A percentile compares a stretch with the other conserved stretches of the same genome.
Evolutionary conservation across 768 basidiomycete genomes (phyloP).

Genomic region (Leccinum ochraceum): DNA sequence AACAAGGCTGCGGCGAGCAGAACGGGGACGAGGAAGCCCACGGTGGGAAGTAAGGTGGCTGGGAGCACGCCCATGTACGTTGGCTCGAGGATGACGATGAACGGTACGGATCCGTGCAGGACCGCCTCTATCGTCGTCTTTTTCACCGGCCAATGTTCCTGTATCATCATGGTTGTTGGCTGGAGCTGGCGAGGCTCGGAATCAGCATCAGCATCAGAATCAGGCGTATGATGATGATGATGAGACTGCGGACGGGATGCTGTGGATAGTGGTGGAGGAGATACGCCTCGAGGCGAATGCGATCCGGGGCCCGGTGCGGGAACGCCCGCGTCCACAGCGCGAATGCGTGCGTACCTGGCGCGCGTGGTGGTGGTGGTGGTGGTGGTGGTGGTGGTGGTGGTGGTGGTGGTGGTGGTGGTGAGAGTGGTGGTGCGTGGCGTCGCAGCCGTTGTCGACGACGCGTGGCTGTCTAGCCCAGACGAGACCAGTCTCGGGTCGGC

Average conservation of each 20-base stretch:
- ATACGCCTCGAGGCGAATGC: slow-evolving; percentile 6
- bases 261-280: not conserved
- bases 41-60: slow-evolving; percentile 44
- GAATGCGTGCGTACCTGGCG: slow-evolving; percentile 57
- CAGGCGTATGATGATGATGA: not conserved
- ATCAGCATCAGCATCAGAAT: not conserved
- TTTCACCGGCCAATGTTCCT: not conserved
- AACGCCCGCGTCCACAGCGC: slow-evolving; percentile 53
- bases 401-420: slow-evolving; percentile 23
- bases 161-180: slow-evolving; percentile 5
- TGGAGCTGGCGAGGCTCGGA: not conserved
- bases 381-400: slow-evolving; percentile 28
- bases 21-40: slow-evolving; percentile 32
- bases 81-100: slow-evolving; percentile 60
- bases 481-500: not conserved
- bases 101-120: slow-evolving; percentile 37
- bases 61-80: slow-evolving; percentile 61
- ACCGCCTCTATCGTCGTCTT: not conserved
- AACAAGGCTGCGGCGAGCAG: slow-evolving; percentile 24
- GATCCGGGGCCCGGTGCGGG: slow-evolving; percentile 37
- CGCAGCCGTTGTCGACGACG: not conserved
- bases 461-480: not conserved
- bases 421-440: slow-evolving; percentile 3
- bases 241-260: not conserved
- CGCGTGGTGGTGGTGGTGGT: slow-evolving; percentile 34